These are phyloP conservation scores for Candida pini DNA, from an alignment of 805 yeast genomes.

Conservation along the genomic window DNA sequence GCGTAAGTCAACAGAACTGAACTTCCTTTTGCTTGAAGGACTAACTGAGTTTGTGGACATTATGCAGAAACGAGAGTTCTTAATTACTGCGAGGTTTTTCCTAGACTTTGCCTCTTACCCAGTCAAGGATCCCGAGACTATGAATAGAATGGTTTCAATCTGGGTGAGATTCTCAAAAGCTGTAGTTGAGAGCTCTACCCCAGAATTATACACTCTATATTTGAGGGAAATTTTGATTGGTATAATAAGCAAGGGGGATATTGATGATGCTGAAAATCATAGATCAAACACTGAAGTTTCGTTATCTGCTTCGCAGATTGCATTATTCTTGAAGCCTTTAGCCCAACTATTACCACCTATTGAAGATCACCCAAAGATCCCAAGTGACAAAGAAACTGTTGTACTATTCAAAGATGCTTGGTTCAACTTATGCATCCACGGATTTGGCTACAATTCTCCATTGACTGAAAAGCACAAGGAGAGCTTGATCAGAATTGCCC, in stretches of 20 bases:
- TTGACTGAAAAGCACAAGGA: constrained; percentile 41
- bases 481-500: constrained; percentile 67
- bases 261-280: constrained; percentile 64
- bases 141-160: constrained; percentile 42
- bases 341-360: constrained; percentile 67
- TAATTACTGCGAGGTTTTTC: constrained; percentile 53
- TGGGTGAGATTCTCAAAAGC: constrained; percentile 39
- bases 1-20: constrained; percentile 45
- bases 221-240: constrained; percentile 60
- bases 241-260: constrained; percentile 76
- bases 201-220: constrained; percentile 50
- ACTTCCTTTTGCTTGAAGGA: constrained; percentile 52
- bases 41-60: constrained; percentile 56
- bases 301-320: constrained; percentile 64
- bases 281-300: constrained; percentile 70
- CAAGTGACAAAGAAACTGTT: constrained; percentile 44
- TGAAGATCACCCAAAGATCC: constrained; percentile 36
- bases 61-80: constrained; percentile 62
- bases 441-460: constrained; percentile 60
- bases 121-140: constrained; percentile 32
- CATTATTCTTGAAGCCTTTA: constrained; percentile 60
- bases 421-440: constrained; percentile 92
- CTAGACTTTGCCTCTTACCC: constrained; percentile 45
- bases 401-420: constrained; percentile 79
- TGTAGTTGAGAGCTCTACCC: constrained; percentile 26